Evolutionary conservation across 257 asterid species (phyloP).

Genomic region (Petunia axillaris): DNA sequence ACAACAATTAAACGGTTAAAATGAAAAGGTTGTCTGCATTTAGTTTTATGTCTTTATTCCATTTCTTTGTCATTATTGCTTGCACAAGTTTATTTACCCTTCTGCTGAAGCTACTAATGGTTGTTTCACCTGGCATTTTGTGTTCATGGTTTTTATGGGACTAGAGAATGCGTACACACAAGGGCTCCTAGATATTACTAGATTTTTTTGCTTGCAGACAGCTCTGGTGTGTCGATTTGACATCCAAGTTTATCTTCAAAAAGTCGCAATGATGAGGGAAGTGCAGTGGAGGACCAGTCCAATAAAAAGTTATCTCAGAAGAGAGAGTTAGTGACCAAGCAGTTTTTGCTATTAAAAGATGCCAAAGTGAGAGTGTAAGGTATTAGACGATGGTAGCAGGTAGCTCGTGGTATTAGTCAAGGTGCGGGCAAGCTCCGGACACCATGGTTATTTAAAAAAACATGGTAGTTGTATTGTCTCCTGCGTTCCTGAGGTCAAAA

Average conservation of each 20-base stretch:
- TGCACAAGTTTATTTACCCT: neutral
- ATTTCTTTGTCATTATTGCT: neutral
- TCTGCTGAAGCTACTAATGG: neutral
- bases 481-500: neutral
- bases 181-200: neutral
- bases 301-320: neutral
- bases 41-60: neutral
- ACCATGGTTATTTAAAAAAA: neutral
- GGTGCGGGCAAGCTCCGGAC: no score
- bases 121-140: conserved; percentile 8
- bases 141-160: neutral
- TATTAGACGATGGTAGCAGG: neutral
- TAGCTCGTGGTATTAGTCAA: no score
- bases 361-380: neutral
- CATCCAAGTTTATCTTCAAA: neutral
- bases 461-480: neutral
- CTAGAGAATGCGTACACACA: neutral
- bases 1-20: no score
- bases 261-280: neutral
- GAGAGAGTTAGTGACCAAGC: neutral
- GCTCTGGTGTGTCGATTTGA: neutral
- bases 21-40: neutral
- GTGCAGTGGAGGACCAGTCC: neutral
- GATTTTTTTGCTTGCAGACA: neutral
- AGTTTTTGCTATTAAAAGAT: conserved; percentile 8